A percentile compares a stretch with the other conserved stretches of the same genome.
These are phyloP conservation scores for Colletotrichum sp. DNA, from an alignment of 2,329 filamentous ascomycete species.

Conservation along the genomic window DNA sequence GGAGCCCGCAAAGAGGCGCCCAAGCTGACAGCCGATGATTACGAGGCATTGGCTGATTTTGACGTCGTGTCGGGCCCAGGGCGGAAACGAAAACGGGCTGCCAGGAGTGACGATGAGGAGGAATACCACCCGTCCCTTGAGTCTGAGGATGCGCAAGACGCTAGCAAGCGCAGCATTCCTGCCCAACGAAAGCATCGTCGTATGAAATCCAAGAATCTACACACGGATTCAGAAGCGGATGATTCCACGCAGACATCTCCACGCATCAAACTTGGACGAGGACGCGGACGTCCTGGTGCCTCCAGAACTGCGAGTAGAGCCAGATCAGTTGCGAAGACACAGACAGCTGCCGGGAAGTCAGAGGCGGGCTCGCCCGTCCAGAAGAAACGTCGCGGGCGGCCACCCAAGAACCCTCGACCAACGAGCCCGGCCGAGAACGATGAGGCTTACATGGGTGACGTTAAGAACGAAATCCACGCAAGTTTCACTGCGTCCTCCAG, in stretches of 20 bases:
- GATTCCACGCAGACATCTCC: neutral
- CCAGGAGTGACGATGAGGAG: conserved; percentile 15
- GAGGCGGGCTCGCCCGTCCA: neutral
- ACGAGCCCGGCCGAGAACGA: neutral
- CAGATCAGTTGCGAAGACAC: neutral
- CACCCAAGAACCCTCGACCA: conserved; percentile 13
- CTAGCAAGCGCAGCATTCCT: neutral
- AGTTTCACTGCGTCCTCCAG: neutral
- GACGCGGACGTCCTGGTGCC: neutral
- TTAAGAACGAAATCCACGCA: conserved; percentile 4
- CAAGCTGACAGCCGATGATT: conserved; percentile 7
- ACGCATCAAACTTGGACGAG: neutral
- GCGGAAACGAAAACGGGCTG: conserved; percentile 13
- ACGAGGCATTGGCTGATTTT: conserved; percentile 8
- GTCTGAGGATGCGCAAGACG: conserved; percentile 5
- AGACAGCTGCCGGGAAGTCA: neutral
- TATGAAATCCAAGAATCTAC: neutral
- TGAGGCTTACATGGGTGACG: neutral
- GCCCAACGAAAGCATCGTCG: neutral
- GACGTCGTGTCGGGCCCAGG: neutral
- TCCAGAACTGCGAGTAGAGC: neutral
- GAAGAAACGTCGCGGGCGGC: conserved; percentile 16
- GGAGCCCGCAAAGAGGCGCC: conserved; percentile 20
- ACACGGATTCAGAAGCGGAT: conserved; percentile 7
- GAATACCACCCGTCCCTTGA: conserved; percentile 17